These are phyloP conservation scores for Suhomyces bokatorum DNA, from an alignment of 1,139 yeast genomes.

Conservation along the genomic window DNA sequence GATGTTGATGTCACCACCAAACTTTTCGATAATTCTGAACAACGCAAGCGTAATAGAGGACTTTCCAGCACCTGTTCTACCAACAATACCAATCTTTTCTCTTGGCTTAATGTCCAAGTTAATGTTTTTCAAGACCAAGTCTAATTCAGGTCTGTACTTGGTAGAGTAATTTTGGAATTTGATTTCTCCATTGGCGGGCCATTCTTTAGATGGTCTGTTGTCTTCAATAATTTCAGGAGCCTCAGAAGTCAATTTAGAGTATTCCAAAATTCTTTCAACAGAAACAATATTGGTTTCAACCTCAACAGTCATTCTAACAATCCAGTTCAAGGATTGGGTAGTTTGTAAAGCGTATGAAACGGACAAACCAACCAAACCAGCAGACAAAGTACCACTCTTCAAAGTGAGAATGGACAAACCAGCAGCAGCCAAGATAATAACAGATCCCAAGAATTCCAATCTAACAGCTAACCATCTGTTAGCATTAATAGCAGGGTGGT, in stretches of 20 bases:
- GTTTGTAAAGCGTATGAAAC: slow-evolving; percentile 90
- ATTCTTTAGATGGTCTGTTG: slow-evolving; percentile 58
- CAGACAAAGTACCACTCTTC: slow-evolving; percentile 65
- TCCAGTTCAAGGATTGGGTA: slow-evolving; percentile 94
- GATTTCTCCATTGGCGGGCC: slow-evolving; percentile 67
- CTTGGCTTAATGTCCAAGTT: slow-evolving; percentile 52
- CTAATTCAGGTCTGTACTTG: slow-evolving; percentile 59
- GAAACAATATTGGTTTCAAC: slow-evolving; percentile 96
- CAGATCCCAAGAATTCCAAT: slow-evolving; percentile 84
- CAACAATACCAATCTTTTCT: slow-evolving; percentile 60
- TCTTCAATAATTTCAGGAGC: slow-evolving; percentile 76
- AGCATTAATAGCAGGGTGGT: slow-evolving; percentile 89
- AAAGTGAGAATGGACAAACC: slow-evolving; percentile 74
- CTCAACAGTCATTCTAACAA: slow-evolving; percentile 96
- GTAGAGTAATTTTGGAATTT: slow-evolving; percentile 62
- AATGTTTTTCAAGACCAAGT: slow-evolving; percentile 58
- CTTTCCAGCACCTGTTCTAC: slow-evolving; percentile 37
- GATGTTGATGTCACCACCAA: slow-evolving; percentile 67
- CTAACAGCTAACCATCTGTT: slow-evolving; percentile 97
- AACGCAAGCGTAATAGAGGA: slow-evolving; percentile 33
- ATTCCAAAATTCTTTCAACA: slow-evolving; percentile 92
- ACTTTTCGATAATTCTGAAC: slow-evolving; percentile 68
- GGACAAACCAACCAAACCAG: slow-evolving; percentile 92
- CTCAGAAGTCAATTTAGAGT: slow-evolving; percentile 71
- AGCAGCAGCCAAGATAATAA: slow-evolving; percentile 83